These are phyloP conservation scores for Fusarium sp. DNA, from an alignment of 2,329 filamentous ascomycete genomes.

Conservation along the genomic window DNA sequence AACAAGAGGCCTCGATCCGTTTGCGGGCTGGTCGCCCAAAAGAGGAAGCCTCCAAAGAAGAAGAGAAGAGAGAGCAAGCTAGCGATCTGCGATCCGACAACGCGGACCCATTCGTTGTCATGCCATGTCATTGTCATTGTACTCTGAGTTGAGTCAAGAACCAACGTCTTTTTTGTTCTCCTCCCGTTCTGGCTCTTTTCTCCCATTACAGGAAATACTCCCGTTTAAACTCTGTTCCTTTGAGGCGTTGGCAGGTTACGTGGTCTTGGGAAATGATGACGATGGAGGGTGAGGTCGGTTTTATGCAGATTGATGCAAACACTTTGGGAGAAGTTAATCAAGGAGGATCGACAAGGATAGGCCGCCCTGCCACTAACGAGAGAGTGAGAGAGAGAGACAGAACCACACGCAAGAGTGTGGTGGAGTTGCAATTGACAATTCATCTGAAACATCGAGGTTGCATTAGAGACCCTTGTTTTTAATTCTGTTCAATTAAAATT, in stretches of 20 bases:
- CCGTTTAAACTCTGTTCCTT: background rate
- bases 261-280: background rate
- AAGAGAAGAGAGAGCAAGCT: background rate
- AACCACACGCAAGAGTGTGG: background rate
- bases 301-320: slow-evolving; percentile 10
- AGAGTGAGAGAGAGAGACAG: background rate
- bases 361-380: background rate
- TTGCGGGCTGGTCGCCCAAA: slow-evolving; percentile 10
- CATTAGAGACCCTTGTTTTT: slow-evolving; percentile 13
- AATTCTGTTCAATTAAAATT: background rate
- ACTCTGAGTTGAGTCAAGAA: background rate
- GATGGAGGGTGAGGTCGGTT: background rate
- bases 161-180: background rate
- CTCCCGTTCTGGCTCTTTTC: background rate
- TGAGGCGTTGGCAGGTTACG: background rate
- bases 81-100: slow-evolving; percentile 17
- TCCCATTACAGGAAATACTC: background rate
- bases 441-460: slow-evolving; percentile 22
- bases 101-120: background rate
- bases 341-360: slow-evolving; percentile 14
- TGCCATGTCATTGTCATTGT: background rate
- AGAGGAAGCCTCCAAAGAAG: background rate
- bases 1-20: slow-evolving; percentile 21
- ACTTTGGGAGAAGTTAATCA: background rate
- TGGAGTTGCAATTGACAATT: slow-evolving; percentile 10